Conservation (phyloP, 495 filamentous ascomycete genomes). For the Lepraria neglecta region DNA sequence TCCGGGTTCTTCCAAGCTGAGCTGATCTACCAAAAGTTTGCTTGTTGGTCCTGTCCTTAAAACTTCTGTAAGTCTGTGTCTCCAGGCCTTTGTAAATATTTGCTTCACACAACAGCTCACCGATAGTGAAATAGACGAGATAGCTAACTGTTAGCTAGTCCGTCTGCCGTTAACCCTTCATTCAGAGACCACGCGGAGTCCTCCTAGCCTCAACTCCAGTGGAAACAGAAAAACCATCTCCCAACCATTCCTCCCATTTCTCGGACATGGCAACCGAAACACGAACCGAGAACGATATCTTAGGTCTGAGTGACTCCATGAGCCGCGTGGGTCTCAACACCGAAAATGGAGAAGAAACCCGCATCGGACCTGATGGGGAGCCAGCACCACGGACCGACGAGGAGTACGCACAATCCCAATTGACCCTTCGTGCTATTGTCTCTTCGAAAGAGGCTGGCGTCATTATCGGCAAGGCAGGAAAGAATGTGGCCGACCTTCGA, state of each 20-base stretch:
- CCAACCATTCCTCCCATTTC: constrained; percentile 5
- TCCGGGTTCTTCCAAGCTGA: constrained; percentile 7
- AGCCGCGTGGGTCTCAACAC: constrained; percentile 37
- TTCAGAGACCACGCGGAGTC: neutral
- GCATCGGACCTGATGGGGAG: constrained; percentile 60
- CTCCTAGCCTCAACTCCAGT: neutral
- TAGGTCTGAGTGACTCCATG: constrained; percentile 46
- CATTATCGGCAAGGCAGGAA: constrained; percentile 96
- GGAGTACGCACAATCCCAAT: constrained; percentile 82
- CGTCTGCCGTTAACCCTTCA: neutral
- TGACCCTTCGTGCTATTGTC: constrained; percentile 94
- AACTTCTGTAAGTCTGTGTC: constrained; percentile 6
- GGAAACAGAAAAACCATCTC: neutral
- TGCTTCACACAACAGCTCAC: neutral
- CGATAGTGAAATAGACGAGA: constrained; percentile 1
- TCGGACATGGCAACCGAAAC: constrained; percentile 44
- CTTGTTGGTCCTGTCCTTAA: constrained; percentile 3
- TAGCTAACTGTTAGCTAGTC: constrained; percentile 6
- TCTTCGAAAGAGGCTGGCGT: constrained; percentile 97
- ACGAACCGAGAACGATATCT: constrained; percentile 39
- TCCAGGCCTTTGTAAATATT: no score
- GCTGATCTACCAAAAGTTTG: constrained; percentile 1
- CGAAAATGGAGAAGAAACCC: constrained; percentile 46
- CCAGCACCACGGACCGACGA: constrained; percentile 80
- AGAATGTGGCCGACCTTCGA: constrained; percentile 94